These are phyloP conservation scores for Epichloe elymi DNA, from an alignment of 2,329 filamentous ascomycete genomes.

Conservation along the genomic window DNA sequence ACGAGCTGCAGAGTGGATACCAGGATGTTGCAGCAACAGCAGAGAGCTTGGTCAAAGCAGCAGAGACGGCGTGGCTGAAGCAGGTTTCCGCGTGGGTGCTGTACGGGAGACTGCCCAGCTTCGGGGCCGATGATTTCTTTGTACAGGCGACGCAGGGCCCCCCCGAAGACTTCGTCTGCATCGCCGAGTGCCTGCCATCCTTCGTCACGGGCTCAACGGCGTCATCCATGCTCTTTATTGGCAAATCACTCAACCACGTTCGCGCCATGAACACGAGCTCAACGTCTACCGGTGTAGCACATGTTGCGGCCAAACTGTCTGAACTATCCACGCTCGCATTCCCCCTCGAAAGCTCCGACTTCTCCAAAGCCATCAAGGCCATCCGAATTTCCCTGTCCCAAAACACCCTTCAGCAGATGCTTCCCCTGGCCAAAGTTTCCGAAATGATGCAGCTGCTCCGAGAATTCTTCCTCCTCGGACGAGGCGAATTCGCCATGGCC, in stretches of 20 bases:
- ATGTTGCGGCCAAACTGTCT: slow-evolving; percentile 55
- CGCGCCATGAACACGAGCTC: slow-evolving; percentile 39
- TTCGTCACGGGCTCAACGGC: slow-evolving; percentile 68
- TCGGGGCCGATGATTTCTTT: slow-evolving; percentile 79
- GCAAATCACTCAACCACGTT: slow-evolving; percentile 77
- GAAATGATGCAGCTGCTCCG: slow-evolving; percentile 66
- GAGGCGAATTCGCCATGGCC: slow-evolving; percentile 83
- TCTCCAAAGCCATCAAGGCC: slow-evolving; percentile 58
- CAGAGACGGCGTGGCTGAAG: slow-evolving; percentile 83
- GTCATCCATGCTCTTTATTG: slow-evolving; percentile 78
- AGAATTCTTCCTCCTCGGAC: slow-evolving; percentile 75
- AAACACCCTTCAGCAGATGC: slow-evolving; percentile 67
- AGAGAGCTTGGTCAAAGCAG: slow-evolving; percentile 56
- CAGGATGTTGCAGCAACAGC: slow-evolving; percentile 70
- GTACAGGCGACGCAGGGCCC: slow-evolving; percentile 40
- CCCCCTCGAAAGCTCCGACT: slow-evolving; percentile 58
- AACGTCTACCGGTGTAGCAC: slow-evolving; percentile 37
- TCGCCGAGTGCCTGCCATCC: slow-evolving; percentile 53
- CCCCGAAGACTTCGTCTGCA: slow-evolving; percentile 42
- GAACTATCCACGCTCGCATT: slow-evolving; percentile 56
- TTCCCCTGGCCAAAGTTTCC: slow-evolving; percentile 60
- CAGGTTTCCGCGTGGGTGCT: slow-evolving; percentile 84
- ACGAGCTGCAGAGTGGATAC: slow-evolving; percentile 77
- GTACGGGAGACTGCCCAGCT: slow-evolving; percentile 69
- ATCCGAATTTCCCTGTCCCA: slow-evolving; percentile 74